A percentile compares a stretch with the other conserved stretches of the same genome.
These are phyloP conservation scores for Leccinum subspadiceum DNA, from an alignment of 1,284 basidiomycete genomes.

Conservation along the genomic window DNA sequence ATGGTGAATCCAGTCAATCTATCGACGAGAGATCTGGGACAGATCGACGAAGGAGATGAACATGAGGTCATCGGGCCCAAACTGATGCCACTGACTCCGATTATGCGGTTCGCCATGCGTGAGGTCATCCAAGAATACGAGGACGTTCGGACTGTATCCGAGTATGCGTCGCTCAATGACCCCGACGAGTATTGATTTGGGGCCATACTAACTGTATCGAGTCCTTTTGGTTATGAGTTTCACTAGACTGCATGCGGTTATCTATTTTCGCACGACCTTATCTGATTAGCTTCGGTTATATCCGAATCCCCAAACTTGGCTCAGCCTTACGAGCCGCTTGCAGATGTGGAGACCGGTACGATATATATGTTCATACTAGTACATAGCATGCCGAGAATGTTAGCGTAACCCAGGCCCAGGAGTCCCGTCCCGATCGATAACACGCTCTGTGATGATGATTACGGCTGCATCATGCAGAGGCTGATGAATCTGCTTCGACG, in stretches of 20 bases:
- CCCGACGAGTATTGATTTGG: slow-evolving; percentile 61
- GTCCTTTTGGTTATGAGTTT: background rate
- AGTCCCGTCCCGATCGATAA: background rate
- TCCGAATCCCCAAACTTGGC: background rate
- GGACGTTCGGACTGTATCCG: slow-evolving; percentile 66
- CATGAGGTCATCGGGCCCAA: slow-evolving; percentile 66
- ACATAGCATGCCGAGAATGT: background rate
- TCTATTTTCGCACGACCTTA: background rate
- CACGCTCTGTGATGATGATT: background rate
- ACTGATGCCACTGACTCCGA: slow-evolving; percentile 69
- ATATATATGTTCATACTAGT: background rate
- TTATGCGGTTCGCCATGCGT: slow-evolving; percentile 77
- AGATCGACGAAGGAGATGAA: slow-evolving; percentile 34
- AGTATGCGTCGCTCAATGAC: slow-evolving; percentile 69
- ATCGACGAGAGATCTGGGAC: slow-evolving; percentile 37
- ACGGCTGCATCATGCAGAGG: background rate
- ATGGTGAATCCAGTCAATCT: slow-evolving; percentile 37
- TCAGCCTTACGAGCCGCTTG: background rate
- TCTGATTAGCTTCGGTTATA: background rate
- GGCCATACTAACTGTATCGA: background rate
- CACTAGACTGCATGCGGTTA: background rate
- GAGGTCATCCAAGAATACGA: slow-evolving; percentile 78
- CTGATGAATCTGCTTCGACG: background rate
- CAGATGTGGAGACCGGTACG: background rate
- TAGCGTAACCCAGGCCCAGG: background rate